A percentile compares a stretch with the other conserved stretches of the same genome.
These are phyloP conservation scores for Gaeumannomyces tritici DNA, from an alignment of 2,329 filamentous ascomycete species.

Conservation along the genomic window DNA sequence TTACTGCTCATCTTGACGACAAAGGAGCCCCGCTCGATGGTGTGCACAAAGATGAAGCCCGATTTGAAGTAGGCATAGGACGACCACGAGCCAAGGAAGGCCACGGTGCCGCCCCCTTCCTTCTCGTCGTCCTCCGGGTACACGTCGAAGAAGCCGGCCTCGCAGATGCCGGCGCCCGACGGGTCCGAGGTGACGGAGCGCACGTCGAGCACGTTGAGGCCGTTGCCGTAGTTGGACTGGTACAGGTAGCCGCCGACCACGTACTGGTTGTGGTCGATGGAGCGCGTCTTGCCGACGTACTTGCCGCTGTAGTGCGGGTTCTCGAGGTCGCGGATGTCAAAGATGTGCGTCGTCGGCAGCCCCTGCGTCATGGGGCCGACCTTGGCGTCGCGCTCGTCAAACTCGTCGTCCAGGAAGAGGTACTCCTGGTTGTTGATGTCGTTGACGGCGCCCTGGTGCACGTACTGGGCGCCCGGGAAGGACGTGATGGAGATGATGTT, in stretches of 20 bases:
- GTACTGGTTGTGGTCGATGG: conserved; percentile 36
- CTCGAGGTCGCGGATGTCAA: conserved; percentile 33
- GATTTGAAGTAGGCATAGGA: conserved; percentile 31
- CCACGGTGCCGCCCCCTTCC: conserved; percentile 23
- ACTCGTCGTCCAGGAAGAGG: conserved; percentile 42
- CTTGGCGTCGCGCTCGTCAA: conserved; percentile 28
- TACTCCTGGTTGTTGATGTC: conserved; percentile 31
- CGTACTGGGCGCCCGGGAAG: conserved; percentile 46
- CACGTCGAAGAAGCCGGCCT: conserved; percentile 35
- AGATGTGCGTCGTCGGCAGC: conserved; percentile 38
- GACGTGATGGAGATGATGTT: conserved; percentile 41
- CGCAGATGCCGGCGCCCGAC: conserved; percentile 27
- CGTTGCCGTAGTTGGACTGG: conserved; percentile 35
- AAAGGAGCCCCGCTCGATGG: conserved; percentile 30
- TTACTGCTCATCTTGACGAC: conserved; percentile 1
- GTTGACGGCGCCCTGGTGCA: conserved; percentile 45
- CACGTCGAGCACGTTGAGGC: conserved; percentile 25
- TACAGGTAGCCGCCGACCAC: conserved; percentile 27
- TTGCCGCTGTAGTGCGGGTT: conserved; percentile 30
- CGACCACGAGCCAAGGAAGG: conserved; percentile 31
- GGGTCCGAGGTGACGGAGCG: conserved; percentile 20
- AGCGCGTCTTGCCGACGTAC: conserved; percentile 16
- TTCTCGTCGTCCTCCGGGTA: conserved; percentile 35
- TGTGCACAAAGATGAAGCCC: conserved; percentile 31
- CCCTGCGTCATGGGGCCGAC: conserved; percentile 19